These are phyloP conservation scores for Auriscalpium microsporum DNA, from an alignment of 768 basidiomycete genomes.

Conservation along the genomic window DNA sequence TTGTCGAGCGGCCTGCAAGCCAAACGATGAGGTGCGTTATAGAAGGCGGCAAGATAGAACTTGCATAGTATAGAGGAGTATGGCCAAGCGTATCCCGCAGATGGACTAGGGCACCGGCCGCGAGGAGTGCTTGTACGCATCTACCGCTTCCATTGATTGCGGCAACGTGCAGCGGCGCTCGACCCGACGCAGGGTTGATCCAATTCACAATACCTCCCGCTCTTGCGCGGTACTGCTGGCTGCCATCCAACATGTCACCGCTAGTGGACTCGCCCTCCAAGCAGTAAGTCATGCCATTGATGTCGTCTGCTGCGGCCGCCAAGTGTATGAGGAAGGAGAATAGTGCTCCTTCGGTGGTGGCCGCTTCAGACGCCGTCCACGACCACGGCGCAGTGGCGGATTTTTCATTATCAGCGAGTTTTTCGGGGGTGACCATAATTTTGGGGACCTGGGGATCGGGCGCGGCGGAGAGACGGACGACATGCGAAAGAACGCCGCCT, in stretches of 20 bases:
- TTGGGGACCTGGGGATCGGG: constrained; percentile 29
- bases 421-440: constrained; percentile 28
- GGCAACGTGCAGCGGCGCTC: constrained; percentile 73
- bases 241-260: constrained; percentile 4
- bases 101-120: constrained; percentile 76
- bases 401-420: constrained; percentile 31
- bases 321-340: constrained; percentile 75
- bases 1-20: constrained; percentile 62
- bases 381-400: constrained; percentile 59
- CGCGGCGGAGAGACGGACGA: constrained; percentile 51
- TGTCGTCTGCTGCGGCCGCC: constrained; percentile 64
- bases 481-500: constrained; percentile 56
- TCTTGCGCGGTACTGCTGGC: constrained; percentile 28
- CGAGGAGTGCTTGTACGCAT: constrained; percentile 42
- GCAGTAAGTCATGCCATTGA: constrained; percentile 54
- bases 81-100: constrained; percentile 73
- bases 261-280: constrained; percentile 21
- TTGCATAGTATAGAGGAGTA: constrained; percentile 75
- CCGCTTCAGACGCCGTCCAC: constrained; percentile 69
- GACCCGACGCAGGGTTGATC: constrained; percentile 59
- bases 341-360: constrained; percentile 58
- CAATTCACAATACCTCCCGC: constrained; percentile 69
- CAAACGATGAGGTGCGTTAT: not conserved
- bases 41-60: constrained; percentile 14
- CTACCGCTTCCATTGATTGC: constrained; percentile 53